Conservation (phyloP, 2,329 filamentous ascomycete species). For the Diaporthe helianthi region DNA sequence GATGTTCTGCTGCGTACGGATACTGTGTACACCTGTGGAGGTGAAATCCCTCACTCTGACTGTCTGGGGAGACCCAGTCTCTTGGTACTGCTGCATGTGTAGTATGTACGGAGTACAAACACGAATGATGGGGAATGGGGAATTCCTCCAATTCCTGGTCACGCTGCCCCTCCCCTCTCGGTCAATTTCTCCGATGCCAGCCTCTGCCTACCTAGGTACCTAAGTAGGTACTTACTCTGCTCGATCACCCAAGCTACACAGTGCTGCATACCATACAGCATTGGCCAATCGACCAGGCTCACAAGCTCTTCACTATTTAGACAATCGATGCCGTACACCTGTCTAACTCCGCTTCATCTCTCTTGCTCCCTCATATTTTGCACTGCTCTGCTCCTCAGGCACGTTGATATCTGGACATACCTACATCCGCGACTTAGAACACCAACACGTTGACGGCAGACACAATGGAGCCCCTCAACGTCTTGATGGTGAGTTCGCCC, state of each 20-base stretch:
- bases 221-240: too few relatives aligned
- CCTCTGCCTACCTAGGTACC: not conserved
- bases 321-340: conserved; percentile 3
- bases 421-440: not conserved
- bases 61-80: conserved; percentile 9
- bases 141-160: conserved; percentile 21
- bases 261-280: not conserved
- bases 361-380: not conserved
- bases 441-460: conserved; percentile 2
- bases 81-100: too few relatives aligned
- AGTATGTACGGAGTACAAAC: too few relatives aligned
- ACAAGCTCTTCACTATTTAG: conserved; percentile 19
- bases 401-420: not conserved
- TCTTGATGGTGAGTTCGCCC: conserved; percentile 67
- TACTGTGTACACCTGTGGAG: too few relatives aligned
- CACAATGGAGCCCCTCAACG: conserved; percentile 66
- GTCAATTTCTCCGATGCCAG: conserved; percentile 33
- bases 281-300: conserved; percentile 7
- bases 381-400: not conserved
- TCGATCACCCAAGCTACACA: too few relatives aligned
- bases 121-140: conserved; percentile 18
- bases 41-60: not conserved
- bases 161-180: conserved; percentile 24
- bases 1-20: not conserved
- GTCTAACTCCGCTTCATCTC: not conserved